Base-by-base conservation (phyloP, 352 stramenopile genomes). In the Phytopythium boreale region DNA sequence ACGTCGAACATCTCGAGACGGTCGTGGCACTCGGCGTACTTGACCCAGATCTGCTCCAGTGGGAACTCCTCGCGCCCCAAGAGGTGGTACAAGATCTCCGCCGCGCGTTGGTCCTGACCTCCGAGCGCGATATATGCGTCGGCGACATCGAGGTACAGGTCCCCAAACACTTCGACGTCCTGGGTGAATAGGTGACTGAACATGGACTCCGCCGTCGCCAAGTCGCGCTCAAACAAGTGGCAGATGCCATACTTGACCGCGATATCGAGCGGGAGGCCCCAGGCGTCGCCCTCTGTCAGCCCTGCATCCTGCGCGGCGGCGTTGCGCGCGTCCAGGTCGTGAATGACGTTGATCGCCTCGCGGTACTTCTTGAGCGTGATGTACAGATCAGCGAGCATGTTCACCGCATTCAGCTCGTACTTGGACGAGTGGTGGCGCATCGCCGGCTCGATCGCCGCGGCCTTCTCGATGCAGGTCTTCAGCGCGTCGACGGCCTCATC, bases 241-340 rank as follows among this genome's bases (percentile, higher is more conserved):
- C 87, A 95, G 24, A 95, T 95, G 17, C 87, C 87, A 58, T 93
- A 93, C 51, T 94, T 96, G 20, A 96, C 86, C 3, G 84, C 84
- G 63, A 96, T 94, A 66, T 96, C 87, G 14, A 96, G 76, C 3
- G 87, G 87, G 26, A 96, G 66, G 14, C 80, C 84, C 43, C 77
- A 81, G 0, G 81, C 81, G 24, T 90, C 80, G 0, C 83, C 80
- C 39, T 91, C 86, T 4, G 89, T 74, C 66, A 89, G 75, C 14
- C 76, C 66, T 20, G 77, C 67, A 10, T 89, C 84, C 52, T 86
- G 79, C 41, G 73, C 75, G n/a, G 78, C 72, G 0, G 82, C 79
- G 51, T 93, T 87, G 22, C 87, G 78, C 24, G 74, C 74, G 56
- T 93, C 80, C 6, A 94, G 74, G 26, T 90, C 73, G 41, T 94